These are phyloP conservation scores for Phialocephala sp. DNA, from an alignment of 2,329 filamentous ascomycete genomes.

Conservation along the genomic window DNA sequence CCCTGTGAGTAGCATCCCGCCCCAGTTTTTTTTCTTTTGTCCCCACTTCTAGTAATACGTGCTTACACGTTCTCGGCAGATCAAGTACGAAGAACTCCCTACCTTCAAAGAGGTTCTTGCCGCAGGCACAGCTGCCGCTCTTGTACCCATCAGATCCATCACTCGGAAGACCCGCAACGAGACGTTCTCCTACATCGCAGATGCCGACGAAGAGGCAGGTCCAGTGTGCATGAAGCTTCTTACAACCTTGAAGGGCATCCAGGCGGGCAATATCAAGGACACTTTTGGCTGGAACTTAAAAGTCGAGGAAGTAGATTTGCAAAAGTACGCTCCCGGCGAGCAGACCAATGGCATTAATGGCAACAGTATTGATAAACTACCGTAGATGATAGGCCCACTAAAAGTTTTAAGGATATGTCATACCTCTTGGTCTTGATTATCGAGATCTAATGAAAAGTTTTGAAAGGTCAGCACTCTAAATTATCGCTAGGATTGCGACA, in stretches of 20 bases:
- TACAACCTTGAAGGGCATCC: conserved; percentile 80
- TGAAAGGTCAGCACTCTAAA: background rate
- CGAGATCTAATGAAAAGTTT: background rate
- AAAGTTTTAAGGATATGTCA: background rate
- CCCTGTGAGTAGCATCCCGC: conserved; percentile 53
- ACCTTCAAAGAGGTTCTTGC: conserved; percentile 82
- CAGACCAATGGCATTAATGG: conserved; percentile 34
- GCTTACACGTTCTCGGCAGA: conserved; percentile 47
- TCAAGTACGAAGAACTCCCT: conserved; percentile 65
- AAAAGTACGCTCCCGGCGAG: conserved; percentile 36
- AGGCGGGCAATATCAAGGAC: conserved; percentile 80
- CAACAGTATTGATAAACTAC: conserved; percentile 25
- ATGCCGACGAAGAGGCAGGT: conserved; percentile 70
- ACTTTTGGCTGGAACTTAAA: conserved; percentile 44
- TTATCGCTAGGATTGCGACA: background rate
- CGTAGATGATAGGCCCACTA: conserved; percentile 11
- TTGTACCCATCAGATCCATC: conserved; percentile 92
- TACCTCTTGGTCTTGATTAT: conserved; percentile 1
- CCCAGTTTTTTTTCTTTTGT: background rate
- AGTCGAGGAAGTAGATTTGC: conserved; percentile 39
- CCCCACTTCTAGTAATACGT: background rate
- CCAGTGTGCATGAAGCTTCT: conserved; percentile 75
- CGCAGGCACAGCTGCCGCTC: conserved; percentile 86
- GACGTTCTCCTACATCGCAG: conserved; percentile 60
- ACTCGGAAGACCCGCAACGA: conserved; percentile 65